phyloP scores from a whole-genome alignment of 768 basidiomycete genomes.

The Kwoniella europaea region DNA sequence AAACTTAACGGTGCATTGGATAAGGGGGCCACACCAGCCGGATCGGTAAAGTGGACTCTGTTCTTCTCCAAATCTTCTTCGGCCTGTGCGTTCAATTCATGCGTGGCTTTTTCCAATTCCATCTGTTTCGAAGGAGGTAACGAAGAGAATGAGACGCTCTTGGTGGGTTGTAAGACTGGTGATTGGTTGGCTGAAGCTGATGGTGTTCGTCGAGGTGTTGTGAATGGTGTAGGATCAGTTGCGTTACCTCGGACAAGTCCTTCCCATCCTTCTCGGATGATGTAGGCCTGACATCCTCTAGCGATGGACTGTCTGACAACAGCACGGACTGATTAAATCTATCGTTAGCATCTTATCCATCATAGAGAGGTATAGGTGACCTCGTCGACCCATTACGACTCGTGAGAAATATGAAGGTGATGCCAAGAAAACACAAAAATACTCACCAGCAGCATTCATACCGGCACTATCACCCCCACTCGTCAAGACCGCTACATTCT shows the following conservation, averaged over 20 bases:
- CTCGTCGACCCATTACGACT: not conserved
- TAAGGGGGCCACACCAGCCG: slow-evolving; percentile 40
- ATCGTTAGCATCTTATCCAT: not conserved
- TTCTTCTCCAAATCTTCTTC: slow-evolving; percentile 17
- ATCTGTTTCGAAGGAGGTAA: slow-evolving; percentile 54
- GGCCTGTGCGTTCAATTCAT: slow-evolving; percentile 9
- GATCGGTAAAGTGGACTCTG: slow-evolving; percentile 37
- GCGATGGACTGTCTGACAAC: slow-evolving; percentile 91
- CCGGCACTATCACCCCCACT: slow-evolving; percentile 98
- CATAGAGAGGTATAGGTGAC: too few species aligned
- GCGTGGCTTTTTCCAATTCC: slow-evolving; percentile 33
- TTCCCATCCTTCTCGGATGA: slow-evolving; percentile 98
- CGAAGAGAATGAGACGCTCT: slow-evolving; percentile 51
- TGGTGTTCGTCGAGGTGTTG: slow-evolving; percentile 46
- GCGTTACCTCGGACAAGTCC: slow-evolving; percentile 93
- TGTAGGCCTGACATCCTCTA: slow-evolving; percentile 92
- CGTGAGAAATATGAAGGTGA: not conserved
- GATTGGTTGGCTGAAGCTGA: slow-evolving; percentile 38
- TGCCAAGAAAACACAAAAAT: not conserved
- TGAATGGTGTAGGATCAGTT: slow-evolving; percentile 53
- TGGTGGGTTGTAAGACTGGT: slow-evolving; percentile 37
- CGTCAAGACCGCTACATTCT: slow-evolving; percentile 93
- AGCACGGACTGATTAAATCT: slow-evolving; percentile 68
- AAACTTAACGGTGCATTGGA: slow-evolving; percentile 54
- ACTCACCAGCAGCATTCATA: slow-evolving; percentile 58